Percentiles rank a stretch among this genome's conserved stretches.
These are phyloP conservation scores for Penicillium dipodomyicola DNA, from an alignment of 495 filamentous ascomycete species.

Conservation along the genomic window DNA sequence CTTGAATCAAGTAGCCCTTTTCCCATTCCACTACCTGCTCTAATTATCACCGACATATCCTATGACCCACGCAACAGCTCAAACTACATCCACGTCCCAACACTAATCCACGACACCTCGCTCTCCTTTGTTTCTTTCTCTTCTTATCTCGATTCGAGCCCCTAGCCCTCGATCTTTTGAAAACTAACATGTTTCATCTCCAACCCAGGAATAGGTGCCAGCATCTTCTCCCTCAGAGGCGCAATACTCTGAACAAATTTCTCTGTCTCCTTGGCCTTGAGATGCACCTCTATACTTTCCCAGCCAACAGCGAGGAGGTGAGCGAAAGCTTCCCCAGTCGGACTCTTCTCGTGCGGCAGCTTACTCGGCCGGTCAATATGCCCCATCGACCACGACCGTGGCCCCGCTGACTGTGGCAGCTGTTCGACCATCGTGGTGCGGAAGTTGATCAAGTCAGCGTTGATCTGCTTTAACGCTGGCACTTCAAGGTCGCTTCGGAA, in stretches of 20 bases:
- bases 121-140: not conserved
- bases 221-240: conserved; percentile 38
- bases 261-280: conserved; percentile 43
- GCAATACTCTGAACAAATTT: conserved; percentile 42
- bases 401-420: conserved; percentile 31
- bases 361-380: conserved; percentile 43
- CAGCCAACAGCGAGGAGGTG: conserved; percentile 50
- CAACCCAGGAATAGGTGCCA: conserved; percentile 36
- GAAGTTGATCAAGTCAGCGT: conserved; percentile 33
- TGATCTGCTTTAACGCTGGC: conserved; percentile 23
- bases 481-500: conserved; percentile 31
- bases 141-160: not conserved
- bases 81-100: conserved; percentile 2
- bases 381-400: conserved; percentile 44
- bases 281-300: conserved; percentile 53
- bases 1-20: conserved; percentile 20
- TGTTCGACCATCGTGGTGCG: conserved; percentile 33
- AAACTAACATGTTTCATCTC: conserved; percentile 48
- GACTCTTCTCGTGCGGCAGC: conserved; percentile 34
- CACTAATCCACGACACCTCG: not conserved
- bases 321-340: conserved; percentile 38
- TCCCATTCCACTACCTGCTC: conserved; percentile 4
- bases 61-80: conserved; percentile 3
- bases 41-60: conserved; percentile 7
- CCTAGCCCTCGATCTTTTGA: conserved; percentile 25